These are phyloP conservation scores for Aeminium ludgeri DNA, from an alignment of 495 filamentous ascomycete species.

Conservation along the genomic window DNA sequence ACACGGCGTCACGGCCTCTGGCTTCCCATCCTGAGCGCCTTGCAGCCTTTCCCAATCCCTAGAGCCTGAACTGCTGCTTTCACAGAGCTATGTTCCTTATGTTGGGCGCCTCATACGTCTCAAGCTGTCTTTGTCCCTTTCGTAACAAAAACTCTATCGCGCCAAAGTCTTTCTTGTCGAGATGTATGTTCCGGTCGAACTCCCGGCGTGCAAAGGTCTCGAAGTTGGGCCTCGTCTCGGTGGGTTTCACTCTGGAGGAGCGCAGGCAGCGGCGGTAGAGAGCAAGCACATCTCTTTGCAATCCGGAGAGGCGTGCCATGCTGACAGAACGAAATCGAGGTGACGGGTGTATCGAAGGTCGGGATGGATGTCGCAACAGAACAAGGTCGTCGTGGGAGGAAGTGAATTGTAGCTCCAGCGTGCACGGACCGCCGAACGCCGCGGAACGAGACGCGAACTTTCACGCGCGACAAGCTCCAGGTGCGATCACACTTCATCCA, in stretches of 20 bases:
- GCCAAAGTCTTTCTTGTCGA: slow-evolving; percentile 78
- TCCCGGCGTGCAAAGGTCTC: slow-evolving; percentile 38
- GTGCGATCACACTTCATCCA: no score
- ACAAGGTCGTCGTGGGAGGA: no score
- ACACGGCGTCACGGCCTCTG: no score
- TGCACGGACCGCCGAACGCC: no score
- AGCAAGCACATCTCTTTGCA: slow-evolving; percentile 77
- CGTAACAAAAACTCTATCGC: slow-evolving; percentile 79
- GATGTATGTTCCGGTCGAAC: slow-evolving; percentile 49
- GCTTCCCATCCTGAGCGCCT: no score
- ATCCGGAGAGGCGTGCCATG: slow-evolving; percentile 51
- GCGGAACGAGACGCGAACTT: no score
- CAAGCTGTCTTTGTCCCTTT: slow-evolving; percentile 70
- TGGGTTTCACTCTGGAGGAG: slow-evolving; percentile 64
- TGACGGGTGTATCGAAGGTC: neutral
- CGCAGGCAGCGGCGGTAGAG: slow-evolving; percentile 78
- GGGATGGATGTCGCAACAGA: no score
- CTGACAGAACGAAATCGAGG: neutral
- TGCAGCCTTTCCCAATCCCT: neutral
- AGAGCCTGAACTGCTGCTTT: neutral
- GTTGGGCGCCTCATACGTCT: slow-evolving; percentile 64
- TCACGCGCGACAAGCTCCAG: no score
- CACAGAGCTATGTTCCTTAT: slow-evolving; percentile 58
- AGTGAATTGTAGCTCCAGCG: no score
- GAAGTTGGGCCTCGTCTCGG: slow-evolving; percentile 22